Evolutionary conservation across 2,329 filamentous ascomycete species (phyloP), one percentile per base, ranked within the genome.

Genomic region (Colletotrichum agaves): DNA sequence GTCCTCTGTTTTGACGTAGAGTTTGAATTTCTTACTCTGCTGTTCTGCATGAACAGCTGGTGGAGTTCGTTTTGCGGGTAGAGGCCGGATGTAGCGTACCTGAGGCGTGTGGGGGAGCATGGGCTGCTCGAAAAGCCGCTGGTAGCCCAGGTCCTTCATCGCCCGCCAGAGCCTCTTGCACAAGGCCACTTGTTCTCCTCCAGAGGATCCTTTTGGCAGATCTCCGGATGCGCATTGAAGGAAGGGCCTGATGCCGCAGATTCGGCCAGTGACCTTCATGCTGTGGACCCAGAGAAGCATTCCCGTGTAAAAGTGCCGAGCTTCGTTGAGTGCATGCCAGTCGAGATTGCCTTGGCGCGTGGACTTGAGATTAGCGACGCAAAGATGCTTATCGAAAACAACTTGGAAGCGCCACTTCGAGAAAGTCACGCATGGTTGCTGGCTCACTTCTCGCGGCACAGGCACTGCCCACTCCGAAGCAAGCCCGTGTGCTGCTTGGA

Each of bases 391-490:
- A 27, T 50, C 47, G 47, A 50, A 50, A 7, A 50, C 23, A 27
- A 50, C 10, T 10, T 12, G 27, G 0, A 50, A 50, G 47, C 27
- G 47, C 47, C 47, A 50, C 3, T 27, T 50, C 31, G 47, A 50
- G n/a, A 50, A 27, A 1, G 31, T 35, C 27, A 31, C 10, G 10
- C 33, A 50, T 1, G 47, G 12, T 8, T 11, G n/a, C 13, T 50
- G 23, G 15, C 33, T 31, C 0, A 31, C 5, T 2, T n/a, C 1
- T 11, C 31, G 27, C 27, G 27, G 47, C 27, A 57, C n/a, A 23
- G 53, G 53, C 17, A 57, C 53, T 17, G 53, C 53, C 53, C 53
- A 57, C n/a, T 31, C 33, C 4, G 31, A 17, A 12, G 33, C 27
- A 41, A 43, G 13, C 19, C 33, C 33, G 27, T 41, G 33, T n/a